Percentiles rank a stretch among this genome's conserved stretches.
phyloP scores from a whole-genome alignment of 1,139 yeast species.

The Hyphopichia fennica region DNA sequence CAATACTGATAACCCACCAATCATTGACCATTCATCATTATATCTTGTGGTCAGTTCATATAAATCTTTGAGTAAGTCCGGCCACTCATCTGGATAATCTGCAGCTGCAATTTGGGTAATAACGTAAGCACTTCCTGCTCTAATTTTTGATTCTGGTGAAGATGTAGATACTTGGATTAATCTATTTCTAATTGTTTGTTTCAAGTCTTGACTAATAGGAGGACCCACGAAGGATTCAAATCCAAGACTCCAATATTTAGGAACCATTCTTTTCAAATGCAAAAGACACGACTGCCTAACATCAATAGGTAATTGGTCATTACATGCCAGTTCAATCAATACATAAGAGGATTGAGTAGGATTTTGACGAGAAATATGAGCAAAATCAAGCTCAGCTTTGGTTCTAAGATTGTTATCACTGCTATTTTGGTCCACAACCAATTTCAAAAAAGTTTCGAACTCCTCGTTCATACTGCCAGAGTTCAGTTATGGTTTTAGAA shows the following conservation, averaged over 20 bases:
- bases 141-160: conserved; percentile 57
- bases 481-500: background rate
- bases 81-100: conserved; percentile 98
- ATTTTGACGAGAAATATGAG: conserved; percentile 22
- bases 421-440: conserved; percentile 34
- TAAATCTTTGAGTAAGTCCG: conserved; percentile 56
- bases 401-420: conserved; percentile 37
- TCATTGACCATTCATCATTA: conserved; percentile 31
- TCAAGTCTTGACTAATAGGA: conserved; percentile 55
- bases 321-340: conserved; percentile 26
- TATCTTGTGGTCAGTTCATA: conserved; percentile 39
- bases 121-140: conserved; percentile 70
- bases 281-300: conserved; percentile 67
- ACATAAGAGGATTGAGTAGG: conserved; percentile 32
- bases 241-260: conserved; percentile 82
- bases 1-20: conserved; percentile 71
- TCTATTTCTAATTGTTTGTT: conserved; percentile 47
- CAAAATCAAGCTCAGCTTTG: conserved; percentile 37
- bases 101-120: conserved; percentile 83
- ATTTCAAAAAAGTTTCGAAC: conserved; percentile 4
- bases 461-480: background rate
- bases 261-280: conserved; percentile 67
- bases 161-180: conserved; percentile 55
- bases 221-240: conserved; percentile 76
- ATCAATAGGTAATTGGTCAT: conserved; percentile 23